Evolutionary conservation across 23 red algal genomes (phyloP), one percentile per base, ranked within the genome.

Genomic region (Gracilaria gracilis): DNA sequence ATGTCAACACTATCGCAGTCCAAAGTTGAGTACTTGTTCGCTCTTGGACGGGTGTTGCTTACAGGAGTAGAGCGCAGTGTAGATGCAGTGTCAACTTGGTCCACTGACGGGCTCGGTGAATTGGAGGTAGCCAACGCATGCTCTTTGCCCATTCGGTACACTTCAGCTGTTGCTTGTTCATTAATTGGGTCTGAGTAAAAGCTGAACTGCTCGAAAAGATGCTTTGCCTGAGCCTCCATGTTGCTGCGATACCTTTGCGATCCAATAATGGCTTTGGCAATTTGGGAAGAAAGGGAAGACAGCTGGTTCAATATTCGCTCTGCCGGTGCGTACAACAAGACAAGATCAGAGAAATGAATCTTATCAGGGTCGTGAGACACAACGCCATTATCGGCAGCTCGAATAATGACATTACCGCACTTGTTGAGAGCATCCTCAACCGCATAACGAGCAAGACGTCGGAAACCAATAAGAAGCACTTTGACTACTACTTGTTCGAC

Each of bases 341-440:
- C 72, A 5, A 93, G n/a, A 49, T 93, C 27, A 8, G 81, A 77
- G 1, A 78, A n/a, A 27, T 35, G 67, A 28, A 93, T 70, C 20
- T 75, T 62, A 6, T 61, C 50, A 12, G 90, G 90, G n/a, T 93
- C 90, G 24, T 35, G 65, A 20, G 83, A 71, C 5, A 75, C 81
- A 9, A 86, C 81, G 57, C 71, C 62, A 7, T 62, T 47, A 31
- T 66, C 82, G 23, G 83, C 49, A 37, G 90, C 90, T 11, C 83
- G 48, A 85, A 93, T 93, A 32, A 93, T 61, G 25, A 93, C 77
- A 38, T 80, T 85, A 19, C 90, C 90, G 24, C 90, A 93, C 57
- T 66, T 61, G n/a, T 70, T 81, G 66, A 93, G 59, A 2, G 81
- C 66, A 28, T 93, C 90, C 39, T 93, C 90, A 40, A 74, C 87